Evolutionary conservation across 2,329 filamentous ascomycete species (phyloP).

Genomic region (Alternaria infectoria): DNA sequence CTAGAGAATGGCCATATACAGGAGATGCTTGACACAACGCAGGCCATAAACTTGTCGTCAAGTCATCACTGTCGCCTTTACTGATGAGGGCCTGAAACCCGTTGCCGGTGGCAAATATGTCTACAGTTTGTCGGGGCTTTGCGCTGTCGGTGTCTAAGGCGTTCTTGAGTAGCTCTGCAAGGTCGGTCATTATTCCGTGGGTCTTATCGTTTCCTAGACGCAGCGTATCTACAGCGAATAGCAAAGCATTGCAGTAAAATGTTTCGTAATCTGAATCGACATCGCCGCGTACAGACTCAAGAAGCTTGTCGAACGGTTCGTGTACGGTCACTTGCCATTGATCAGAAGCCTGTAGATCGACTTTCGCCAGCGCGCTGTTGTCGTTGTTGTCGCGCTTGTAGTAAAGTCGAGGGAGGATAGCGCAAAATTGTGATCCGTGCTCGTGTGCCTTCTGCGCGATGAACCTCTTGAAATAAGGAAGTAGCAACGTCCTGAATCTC

Average conservation of each 20-base stretch:
- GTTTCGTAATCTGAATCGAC: conserved; percentile 16
- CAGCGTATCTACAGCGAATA: conserved; percentile 33
- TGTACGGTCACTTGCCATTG: conserved; percentile 59
- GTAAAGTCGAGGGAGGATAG: conserved; percentile 38
- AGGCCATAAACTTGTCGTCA: conserved; percentile 62
- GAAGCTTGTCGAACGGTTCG: conserved; percentile 68
- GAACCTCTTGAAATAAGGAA: conserved; percentile 85
- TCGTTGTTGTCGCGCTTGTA: not conserved
- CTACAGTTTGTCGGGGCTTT: conserved; percentile 7
- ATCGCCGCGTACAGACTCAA: conserved; percentile 1
- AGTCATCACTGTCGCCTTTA: conserved; percentile 62
- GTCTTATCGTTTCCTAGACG: conserved; percentile 28
- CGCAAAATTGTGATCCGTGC: conserved; percentile 37
- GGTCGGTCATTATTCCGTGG: conserved; percentile 22
- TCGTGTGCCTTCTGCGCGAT: conserved; percentile 58
- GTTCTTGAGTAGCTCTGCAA: conserved; percentile 28
- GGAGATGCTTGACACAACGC: conserved; percentile 70
- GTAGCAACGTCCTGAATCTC: conserved; percentile 78
- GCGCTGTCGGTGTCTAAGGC: conserved; percentile 16
- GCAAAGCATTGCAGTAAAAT: conserved; percentile 40
- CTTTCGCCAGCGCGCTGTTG: conserved; percentile 23
- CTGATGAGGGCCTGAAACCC: conserved; percentile 76
- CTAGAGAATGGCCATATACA: conserved; percentile 63
- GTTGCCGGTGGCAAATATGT: conserved; percentile 72
- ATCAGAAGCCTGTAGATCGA: conserved; percentile 29